phyloP scores from a whole-genome alignment of 768 basidiomycete genomes.

The Gloeopeniophorella convolvens region DNA sequence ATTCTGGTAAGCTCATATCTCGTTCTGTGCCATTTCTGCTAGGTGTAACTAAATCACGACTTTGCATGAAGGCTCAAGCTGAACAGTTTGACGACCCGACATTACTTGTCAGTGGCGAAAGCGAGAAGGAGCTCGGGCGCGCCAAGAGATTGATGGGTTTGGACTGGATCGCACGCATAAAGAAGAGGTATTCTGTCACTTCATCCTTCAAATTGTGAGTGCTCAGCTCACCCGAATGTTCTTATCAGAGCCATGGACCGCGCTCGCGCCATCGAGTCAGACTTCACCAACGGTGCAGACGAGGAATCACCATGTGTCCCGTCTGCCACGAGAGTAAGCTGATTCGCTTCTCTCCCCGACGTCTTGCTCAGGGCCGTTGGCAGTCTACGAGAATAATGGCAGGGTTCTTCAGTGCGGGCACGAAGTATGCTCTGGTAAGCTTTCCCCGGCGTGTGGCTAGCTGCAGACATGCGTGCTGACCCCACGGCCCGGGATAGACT shows the following conservation, averaged over 20 bases:
- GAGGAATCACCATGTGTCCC: constrained; percentile 47
- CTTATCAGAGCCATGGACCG: constrained; percentile 40
- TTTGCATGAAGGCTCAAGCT: constrained; percentile 31
- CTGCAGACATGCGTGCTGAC: neutral
- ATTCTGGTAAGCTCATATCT: constrained; percentile 44
- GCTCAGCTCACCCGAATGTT: constrained; percentile 29
- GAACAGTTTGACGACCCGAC: constrained; percentile 47
- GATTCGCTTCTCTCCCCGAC: too few species aligned
- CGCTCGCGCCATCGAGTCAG: constrained; percentile 38
- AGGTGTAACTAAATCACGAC: neutral
- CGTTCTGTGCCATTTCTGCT: neutral
- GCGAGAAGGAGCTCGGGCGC: constrained; percentile 51
- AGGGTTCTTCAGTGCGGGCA: constrained; percentile 62
- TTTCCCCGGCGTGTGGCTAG: neutral
- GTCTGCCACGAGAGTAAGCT: constrained; percentile 59
- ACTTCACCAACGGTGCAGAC: constrained; percentile 44
- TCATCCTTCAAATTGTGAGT: neutral
- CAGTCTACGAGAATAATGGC: constrained; percentile 44
- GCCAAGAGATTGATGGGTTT: constrained; percentile 42
- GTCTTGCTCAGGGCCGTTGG: too few species aligned
- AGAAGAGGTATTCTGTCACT: neutral
- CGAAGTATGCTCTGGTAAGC: constrained; percentile 53
- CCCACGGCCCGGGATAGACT: constrained; percentile 34
- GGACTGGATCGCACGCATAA: constrained; percentile 31
- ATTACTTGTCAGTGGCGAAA: constrained; percentile 38